These are phyloP conservation scores for Microthlaspi erraticum DNA, from an alignment of 345 rosid species.

Conservation along the genomic window DNA sequence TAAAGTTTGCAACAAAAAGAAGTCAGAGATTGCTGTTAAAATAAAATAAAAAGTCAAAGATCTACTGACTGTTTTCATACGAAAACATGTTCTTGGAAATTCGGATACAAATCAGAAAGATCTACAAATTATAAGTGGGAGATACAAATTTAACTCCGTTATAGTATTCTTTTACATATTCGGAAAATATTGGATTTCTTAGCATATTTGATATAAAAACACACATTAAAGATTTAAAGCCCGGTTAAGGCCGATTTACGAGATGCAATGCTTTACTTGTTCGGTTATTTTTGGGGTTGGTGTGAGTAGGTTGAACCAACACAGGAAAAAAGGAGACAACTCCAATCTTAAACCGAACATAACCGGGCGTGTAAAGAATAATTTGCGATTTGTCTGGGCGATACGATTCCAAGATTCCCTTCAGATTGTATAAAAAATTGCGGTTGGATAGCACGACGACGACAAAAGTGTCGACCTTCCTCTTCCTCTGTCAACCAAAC, in stretches of 20 bases:
- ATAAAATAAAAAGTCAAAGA: too few species aligned
- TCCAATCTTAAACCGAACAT: constrained; percentile 15
- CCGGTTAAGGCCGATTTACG: too few species aligned
- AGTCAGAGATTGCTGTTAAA: not conserved
- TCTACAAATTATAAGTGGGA: not conserved
- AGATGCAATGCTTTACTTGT: too few species aligned
- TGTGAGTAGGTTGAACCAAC: constrained; percentile 21
- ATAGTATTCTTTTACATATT: not conserved
- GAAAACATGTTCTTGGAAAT: not conserved
- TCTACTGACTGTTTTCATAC: not conserved
- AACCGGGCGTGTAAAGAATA: constrained; percentile 18
- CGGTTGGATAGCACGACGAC: not conserved
- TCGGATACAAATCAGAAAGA: not conserved
- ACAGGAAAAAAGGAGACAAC: not conserved
- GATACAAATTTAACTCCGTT: not conserved
- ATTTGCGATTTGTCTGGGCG: constrained; percentile 12
- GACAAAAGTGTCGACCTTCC: not conserved
- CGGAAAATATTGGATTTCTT: not conserved
- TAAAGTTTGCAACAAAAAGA: not conserved
- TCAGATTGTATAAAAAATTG: not conserved
- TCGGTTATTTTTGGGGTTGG: not conserved
- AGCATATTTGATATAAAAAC: not conserved
- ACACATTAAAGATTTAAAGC: not conserved
- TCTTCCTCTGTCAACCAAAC: constrained; percentile 21
- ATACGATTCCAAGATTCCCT: constrained; percentile 5